Conservation (phyloP, 106 monocot species). For the Allium sativum region DNA sequence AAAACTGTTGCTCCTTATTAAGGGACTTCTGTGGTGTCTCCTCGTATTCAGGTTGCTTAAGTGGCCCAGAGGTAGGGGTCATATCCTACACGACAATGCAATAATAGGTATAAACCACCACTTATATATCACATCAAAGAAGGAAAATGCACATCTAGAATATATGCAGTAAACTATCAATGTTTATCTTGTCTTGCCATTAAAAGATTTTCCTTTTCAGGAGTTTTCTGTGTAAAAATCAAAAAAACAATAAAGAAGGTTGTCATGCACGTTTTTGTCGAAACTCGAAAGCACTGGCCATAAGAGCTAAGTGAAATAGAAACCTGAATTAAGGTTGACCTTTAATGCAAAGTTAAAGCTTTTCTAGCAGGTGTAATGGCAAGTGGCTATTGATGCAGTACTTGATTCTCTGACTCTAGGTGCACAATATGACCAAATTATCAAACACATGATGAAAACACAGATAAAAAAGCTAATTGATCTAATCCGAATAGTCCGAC, state of each 20-base stretch:
- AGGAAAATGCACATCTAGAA: neutral
- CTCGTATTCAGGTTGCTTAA: constrained; percentile 64
- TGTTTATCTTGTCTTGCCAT: constrained; percentile 39
- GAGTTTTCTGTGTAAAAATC: constrained; percentile 65
- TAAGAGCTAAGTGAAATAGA: neutral
- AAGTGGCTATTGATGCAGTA: constrained; percentile 77
- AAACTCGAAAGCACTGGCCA: neutral
- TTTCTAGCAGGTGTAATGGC: constrained; percentile 73
- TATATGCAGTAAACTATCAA: constrained; percentile 27
- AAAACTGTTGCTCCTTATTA: constrained; percentile 94
- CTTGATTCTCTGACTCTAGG: constrained; percentile 85
- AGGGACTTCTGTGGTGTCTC: constrained; percentile 96
- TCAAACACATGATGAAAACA: too few species aligned
- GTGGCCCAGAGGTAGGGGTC: constrained; percentile 28
- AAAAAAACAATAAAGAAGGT: neutral
- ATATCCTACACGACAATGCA: constrained; percentile 33
- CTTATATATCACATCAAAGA: too few species aligned
- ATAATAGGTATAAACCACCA: neutral
- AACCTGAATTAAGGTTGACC: constrained; percentile 58
- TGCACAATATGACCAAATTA: too few species aligned
- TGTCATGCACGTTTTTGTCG: neutral
- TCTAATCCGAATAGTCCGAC: too few species aligned
- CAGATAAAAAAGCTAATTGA: too few species aligned
- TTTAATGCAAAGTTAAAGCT: constrained; percentile 52
- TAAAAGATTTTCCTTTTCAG: constrained; percentile 53